Percentiles rank a stretch among this genome's conserved stretches.
phyloP scores from a whole-genome alignment of 192 early-diverging fungal species.

The Coemansia sp. region DNA sequence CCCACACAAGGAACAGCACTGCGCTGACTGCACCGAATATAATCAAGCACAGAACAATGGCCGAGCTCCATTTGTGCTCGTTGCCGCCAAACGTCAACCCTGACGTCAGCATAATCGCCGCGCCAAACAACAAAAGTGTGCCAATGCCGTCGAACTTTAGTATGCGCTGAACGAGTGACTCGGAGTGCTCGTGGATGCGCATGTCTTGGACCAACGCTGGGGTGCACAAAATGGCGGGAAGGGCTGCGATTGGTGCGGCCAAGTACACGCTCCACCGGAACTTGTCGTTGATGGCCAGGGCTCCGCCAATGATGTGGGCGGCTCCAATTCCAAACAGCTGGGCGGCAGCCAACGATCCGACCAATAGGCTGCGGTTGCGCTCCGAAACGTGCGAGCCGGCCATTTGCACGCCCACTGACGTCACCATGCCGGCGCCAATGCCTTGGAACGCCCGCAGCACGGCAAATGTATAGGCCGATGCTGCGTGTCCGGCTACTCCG shows the following conservation, averaged over 20 bases:
- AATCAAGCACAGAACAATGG: constrained; percentile 42
- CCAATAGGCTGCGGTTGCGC: constrained; percentile 36
- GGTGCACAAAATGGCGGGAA: constrained; percentile 36
- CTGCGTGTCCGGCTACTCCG: constrained; percentile 24
- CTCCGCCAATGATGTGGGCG: constrained; percentile 43
- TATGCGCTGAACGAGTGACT: constrained; percentile 26
- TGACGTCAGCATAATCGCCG: constrained; percentile 38
- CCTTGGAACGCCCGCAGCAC: constrained; percentile 49
- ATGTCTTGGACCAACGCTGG: constrained; percentile 32
- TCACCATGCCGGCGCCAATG: constrained; percentile 37
- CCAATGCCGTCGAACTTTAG: constrained; percentile 35
- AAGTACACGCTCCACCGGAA: constrained; percentile 45
- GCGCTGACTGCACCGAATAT: constrained; percentile 38
- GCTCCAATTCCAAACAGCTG: constrained; percentile 49
- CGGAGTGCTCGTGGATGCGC: constrained; percentile 12
- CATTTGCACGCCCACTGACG: constrained; percentile 18
- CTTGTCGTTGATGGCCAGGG: constrained; percentile 32
- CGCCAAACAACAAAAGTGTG: constrained; percentile 34
- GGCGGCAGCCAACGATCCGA: constrained; percentile 28
- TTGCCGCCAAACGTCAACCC: constrained; percentile 51
- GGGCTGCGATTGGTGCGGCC: constrained; percentile 38
- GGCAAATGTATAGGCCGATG: constrained; percentile 25
- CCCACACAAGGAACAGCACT: constrained; percentile 37
- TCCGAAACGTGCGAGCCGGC: constrained; percentile 27
- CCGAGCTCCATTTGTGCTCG: constrained; percentile 50